Evolutionary conservation across 1,284 basidiomycete genomes (phyloP).

Genomic region (Hemileia vastatrix): DNA sequence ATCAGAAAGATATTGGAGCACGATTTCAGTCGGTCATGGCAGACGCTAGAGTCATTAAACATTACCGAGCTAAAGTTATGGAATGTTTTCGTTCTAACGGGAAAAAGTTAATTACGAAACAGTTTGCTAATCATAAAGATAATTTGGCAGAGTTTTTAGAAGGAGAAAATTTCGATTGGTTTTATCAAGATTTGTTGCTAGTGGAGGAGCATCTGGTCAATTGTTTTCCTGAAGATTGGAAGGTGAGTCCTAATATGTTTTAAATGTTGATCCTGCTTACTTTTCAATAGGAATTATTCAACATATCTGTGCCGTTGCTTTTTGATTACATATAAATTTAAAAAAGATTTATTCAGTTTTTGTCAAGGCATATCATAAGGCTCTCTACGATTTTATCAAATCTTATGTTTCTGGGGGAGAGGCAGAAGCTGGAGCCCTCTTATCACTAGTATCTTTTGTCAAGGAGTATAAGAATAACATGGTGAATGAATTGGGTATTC

Average conservation of each 20-base stretch:
- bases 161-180: constrained; percentile 62
- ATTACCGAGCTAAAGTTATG: constrained; percentile 83
- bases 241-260: constrained; percentile 12
- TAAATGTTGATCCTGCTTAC: neutral
- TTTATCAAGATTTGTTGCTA: constrained; percentile 87
- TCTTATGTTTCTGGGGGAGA: constrained; percentile 59
- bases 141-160: constrained; percentile 64
- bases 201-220: constrained; percentile 77
- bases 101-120: constrained; percentile 60
- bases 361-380: constrained; percentile 82
- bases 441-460: constrained; percentile 81
- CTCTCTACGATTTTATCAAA: constrained; percentile 67
- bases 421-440: constrained; percentile 74
- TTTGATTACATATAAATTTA: neutral
- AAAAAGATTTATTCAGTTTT: constrained; percentile 68
- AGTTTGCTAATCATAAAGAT: constrained; percentile 56
- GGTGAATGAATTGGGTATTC: constrained; percentile 73
- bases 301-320: neutral
- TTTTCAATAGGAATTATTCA: neutral
- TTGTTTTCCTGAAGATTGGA: constrained; percentile 73
- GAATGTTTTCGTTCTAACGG: constrained; percentile 72
- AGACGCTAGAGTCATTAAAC: constrained; percentile 77
- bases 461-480: constrained; percentile 92
- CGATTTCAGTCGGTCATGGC: constrained; percentile 25
- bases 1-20: constrained; percentile 21